phyloP scores from a whole-genome alignment of 345 rosid genomes.

The Viola odorata region DNA sequence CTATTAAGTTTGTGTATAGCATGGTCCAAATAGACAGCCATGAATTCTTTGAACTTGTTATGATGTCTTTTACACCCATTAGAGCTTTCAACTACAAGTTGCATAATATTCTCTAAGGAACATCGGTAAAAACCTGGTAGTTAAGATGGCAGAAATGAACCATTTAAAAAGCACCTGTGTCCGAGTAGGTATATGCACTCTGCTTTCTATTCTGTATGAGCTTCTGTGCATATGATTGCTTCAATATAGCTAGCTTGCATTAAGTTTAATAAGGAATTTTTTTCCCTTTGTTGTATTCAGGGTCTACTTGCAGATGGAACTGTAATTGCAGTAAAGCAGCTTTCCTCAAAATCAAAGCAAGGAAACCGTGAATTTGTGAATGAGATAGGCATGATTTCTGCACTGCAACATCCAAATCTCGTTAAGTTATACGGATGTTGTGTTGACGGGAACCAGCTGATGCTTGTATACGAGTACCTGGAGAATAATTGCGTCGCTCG shows the following conservation, averaged over 20 bases:
- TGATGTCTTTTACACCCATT: no score
- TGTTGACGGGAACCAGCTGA: slow-evolving; percentile 25
- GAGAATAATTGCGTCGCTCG: slow-evolving; percentile 24
- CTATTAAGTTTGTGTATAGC: no score
- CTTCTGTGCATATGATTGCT: no score
- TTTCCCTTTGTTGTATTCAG: slow-evolving; percentile 10
- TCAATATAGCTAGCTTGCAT: not conserved
- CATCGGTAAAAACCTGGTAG: no score
- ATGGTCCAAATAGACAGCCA: no score
- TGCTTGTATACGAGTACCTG: slow-evolving; percentile 24
- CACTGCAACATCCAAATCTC: slow-evolving; percentile 24
- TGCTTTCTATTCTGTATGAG: no score
- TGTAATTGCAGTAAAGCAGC: slow-evolving; percentile 29
- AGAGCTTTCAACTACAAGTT: no score
- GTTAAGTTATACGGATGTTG: slow-evolving; percentile 27
- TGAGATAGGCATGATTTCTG: slow-evolving; percentile 32
- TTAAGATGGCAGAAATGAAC: no score
- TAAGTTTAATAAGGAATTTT: not conserved
- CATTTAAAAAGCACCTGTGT: no score
- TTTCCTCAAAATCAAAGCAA: slow-evolving; percentile 28
- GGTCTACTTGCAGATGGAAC: slow-evolving; percentile 22
- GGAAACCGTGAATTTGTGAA: slow-evolving; percentile 27
- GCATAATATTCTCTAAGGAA: no score
- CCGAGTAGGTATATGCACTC: no score
- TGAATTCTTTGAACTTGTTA: no score